Evolutionary conservation across 352 stramenopile genomes (phyloP), one percentile per base, ranked within the genome.

Genomic region (Poterioochromonas sp.): DNA sequence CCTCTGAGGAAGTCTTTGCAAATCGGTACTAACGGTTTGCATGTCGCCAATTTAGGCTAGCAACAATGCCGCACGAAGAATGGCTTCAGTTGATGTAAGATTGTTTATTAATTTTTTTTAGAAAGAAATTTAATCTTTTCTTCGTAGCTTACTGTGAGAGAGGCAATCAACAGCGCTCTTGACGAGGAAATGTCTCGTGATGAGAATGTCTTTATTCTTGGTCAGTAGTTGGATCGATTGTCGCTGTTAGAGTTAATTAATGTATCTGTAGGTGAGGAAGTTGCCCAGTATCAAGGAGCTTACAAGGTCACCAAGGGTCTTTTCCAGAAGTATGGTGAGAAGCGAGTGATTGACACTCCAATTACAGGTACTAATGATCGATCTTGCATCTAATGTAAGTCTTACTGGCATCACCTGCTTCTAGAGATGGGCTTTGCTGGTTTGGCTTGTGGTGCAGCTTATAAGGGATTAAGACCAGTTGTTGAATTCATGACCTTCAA

Each of bases 401-500:
- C n/a, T n/a, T n/a, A n/a, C n/a, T n/a, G n/a, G n/a, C n/a, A n/a
- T n/a, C n/a, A n/a, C n/a, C n/a, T n/a, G n/a, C n/a, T n/a, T n/a
- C n/a, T n/a, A n/a, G 82, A 85, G 49, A 84, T 85, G 79, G 91
- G 93, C 47, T 96, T 97, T 83, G 92, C 92, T 34, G 92, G 92
- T 70, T 2, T 83, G 8, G 79, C 76, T 41, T n/a, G 70, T 34
- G 79, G 79, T 29, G 49, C 43, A 22, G 76, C 94, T 60, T 98
- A 97, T 88, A 94, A 98, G 83, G 91, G 94, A 87, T 90, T 98
- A 18, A 92, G 93, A 84, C 96, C 96, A 47, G 91, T 99, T 68
- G 90, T 99, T 37, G 96, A 99, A 89, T 99, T 99, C 86, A 99
- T 99, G 96, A 99, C 96, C 35, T 98, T 97, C 84, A 99, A 99